A percentile compares a stretch with the other conserved stretches of the same genome.
These are phyloP conservation scores for Symmetrospora coprosmae DNA, from an alignment of 768 basidiomycete species.

Conservation along the genomic window DNA sequence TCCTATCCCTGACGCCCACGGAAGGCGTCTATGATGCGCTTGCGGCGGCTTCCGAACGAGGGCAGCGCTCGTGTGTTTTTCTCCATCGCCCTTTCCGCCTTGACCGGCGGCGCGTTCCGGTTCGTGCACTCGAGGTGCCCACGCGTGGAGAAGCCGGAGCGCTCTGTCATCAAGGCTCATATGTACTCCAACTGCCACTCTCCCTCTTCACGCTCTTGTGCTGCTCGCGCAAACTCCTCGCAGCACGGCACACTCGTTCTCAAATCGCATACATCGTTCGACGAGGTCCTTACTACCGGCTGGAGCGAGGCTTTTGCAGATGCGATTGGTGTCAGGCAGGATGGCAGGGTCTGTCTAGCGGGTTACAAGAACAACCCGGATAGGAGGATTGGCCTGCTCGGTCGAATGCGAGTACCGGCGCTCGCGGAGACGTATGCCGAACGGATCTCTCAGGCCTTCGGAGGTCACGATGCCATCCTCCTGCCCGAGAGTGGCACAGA, in stretches of 20 bases:
- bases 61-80: background rate
- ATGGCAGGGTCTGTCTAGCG: background rate
- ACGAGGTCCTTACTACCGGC: conserved; percentile 13
- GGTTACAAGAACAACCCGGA: conserved; percentile 18
- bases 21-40: conserved; percentile 15
- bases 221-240: background rate
- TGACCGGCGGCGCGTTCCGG: conserved; percentile 12
- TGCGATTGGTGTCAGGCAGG: background rate
- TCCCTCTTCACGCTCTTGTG: background rate
- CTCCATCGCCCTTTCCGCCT: conserved; percentile 11
- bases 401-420: background rate
- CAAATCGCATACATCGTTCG: conserved; percentile 1
- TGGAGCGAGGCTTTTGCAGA: conserved; percentile 13
- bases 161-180: too few species aligned
- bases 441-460: conserved; percentile 1
- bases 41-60: background rate
- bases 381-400: conserved; percentile 8
- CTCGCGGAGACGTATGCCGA: background rate
- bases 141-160: too few species aligned
- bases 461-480: background rate
- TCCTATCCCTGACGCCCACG: conserved; percentile 12
- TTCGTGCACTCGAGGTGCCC: too few species aligned
- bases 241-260: conserved; percentile 18
- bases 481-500: background rate
- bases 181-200: background rate